phyloP scores from a whole-genome alignment of 2,329 filamentous ascomycete genomes.

The Colletotrichum somersetense region DNA sequence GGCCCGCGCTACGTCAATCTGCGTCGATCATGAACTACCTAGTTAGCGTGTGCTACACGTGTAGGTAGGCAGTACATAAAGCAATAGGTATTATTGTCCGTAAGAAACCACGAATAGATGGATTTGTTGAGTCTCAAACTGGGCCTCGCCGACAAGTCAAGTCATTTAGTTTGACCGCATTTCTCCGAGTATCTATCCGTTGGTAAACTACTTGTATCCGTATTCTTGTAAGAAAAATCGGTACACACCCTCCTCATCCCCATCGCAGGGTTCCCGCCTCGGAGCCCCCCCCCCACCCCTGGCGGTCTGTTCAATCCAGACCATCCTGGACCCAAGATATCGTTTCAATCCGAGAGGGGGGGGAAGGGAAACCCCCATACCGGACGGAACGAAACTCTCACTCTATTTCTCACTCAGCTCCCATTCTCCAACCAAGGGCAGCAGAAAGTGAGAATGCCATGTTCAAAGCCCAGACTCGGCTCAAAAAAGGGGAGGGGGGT shows the following conservation, averaged over 20 bases:
- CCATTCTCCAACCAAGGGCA: background rate
- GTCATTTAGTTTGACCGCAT: background rate
- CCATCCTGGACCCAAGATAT: background rate
- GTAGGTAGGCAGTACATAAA: too few relatives aligned
- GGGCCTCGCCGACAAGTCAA: background rate
- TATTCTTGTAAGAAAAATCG: background rate
- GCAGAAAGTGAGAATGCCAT: slow-evolving; percentile 25
- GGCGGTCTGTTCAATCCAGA: slow-evolving; percentile 1
- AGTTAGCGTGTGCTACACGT: background rate
- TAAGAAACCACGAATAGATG: background rate
- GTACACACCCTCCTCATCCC: background rate
- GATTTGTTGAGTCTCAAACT: background rate
- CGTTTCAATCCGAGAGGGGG: background rate
- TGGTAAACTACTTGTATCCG: background rate
- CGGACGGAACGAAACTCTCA: background rate
- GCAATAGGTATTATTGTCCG: too few relatives aligned
- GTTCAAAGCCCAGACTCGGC: background rate
- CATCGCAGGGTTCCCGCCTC: background rate
- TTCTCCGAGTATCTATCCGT: background rate
- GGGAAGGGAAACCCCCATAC: background rate
- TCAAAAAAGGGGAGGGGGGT: background rate
- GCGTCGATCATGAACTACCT: background rate
- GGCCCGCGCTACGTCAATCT: background rate
- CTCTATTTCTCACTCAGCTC: slow-evolving; percentile 1
- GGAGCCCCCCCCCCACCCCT: slow-evolving; percentile 1